These are phyloP conservation scores for Plantago ovata DNA, from an alignment of 257 asterid species.

Conservation along the genomic window DNA sequence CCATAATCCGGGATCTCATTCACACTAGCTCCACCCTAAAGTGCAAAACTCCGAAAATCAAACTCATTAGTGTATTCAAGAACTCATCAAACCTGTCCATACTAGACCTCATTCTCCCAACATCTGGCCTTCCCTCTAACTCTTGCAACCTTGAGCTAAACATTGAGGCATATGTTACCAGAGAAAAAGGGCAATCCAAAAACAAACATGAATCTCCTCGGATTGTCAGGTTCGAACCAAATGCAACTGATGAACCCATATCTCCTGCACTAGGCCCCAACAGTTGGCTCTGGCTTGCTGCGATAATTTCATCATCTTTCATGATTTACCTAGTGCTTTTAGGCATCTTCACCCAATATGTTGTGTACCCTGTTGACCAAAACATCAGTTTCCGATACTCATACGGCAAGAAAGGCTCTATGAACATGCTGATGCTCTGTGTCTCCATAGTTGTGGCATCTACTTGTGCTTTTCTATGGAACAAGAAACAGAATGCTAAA, in stretches of 20 bases:
- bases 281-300: constrained; percentile 91
- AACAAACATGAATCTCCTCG: constrained; percentile 35
- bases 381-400: constrained; percentile 54
- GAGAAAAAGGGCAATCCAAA: constrained; percentile 46
- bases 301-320: constrained; percentile 77
- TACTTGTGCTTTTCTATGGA: constrained; percentile 70
- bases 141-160: constrained; percentile 54
- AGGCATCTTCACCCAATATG: constrained; percentile 58
- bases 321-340: constrained; percentile 53
- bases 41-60: constrained; percentile 54
- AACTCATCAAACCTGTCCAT: constrained; percentile 68
- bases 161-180: constrained; percentile 74
- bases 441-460: constrained; percentile 51
- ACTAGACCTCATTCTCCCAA: constrained; percentile 73
- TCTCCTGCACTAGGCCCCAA: constrained; percentile 65
- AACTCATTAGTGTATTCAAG: constrained; percentile 59
- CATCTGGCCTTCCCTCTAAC: constrained; percentile 29
- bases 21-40: constrained; percentile 39
- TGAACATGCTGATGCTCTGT: constrained; percentile 59
- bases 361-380: constrained; percentile 74
- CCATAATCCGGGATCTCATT: constrained; percentile 72
- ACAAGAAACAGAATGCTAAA: constrained; percentile 57
- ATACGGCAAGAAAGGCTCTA: constrained; percentile 55
- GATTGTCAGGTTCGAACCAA: constrained; percentile 57
- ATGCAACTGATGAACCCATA: constrained; percentile 53